These are phyloP conservation scores for Juncus effusus DNA, from an alignment of 176 grass and related monocot species.

Conservation along the genomic window DNA sequence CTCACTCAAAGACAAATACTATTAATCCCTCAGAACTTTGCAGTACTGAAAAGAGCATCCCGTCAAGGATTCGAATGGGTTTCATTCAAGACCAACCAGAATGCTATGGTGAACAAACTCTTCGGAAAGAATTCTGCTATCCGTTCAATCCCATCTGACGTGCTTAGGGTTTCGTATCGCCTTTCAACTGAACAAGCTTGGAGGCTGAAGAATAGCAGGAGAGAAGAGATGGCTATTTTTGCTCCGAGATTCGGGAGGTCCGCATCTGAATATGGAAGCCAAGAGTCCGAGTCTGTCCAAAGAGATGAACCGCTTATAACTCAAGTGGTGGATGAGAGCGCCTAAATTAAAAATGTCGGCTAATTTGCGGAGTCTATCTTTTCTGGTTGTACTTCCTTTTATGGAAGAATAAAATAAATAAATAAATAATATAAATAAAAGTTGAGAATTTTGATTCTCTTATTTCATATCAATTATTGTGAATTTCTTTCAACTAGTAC, in stretches of 20 bases:
- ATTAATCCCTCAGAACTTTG: constrained; percentile 27
- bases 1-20: constrained; percentile 22
- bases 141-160: constrained; percentile 9
- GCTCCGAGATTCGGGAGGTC: not conserved
- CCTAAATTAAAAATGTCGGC: not conserved
- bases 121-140: constrained; percentile 27
- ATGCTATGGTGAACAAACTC: constrained; percentile 12
- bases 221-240: constrained; percentile 21
- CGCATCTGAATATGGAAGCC: too few relatives aligned
- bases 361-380: too few relatives aligned
- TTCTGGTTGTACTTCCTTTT: too few relatives aligned
- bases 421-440: too few relatives aligned
- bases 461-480: too few relatives aligned
- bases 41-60: constrained; percentile 5
- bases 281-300: not conserved
- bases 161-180: constrained; percentile 15
- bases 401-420: too few relatives aligned
- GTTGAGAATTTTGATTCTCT: too few relatives aligned
- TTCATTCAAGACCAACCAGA: constrained; percentile 26
- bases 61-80: constrained; percentile 22
- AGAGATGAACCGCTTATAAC: constrained; percentile 2
- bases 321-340: constrained; percentile 9
- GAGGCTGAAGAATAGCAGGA: constrained; percentile 29
- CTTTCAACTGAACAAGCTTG: constrained; percentile 24
- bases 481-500: too few relatives aligned